Percentiles rank a stretch among this genome's conserved stretches.
Conservation (phyloP, 305 asterid genomes). For the Solanum chacoense region DNA sequence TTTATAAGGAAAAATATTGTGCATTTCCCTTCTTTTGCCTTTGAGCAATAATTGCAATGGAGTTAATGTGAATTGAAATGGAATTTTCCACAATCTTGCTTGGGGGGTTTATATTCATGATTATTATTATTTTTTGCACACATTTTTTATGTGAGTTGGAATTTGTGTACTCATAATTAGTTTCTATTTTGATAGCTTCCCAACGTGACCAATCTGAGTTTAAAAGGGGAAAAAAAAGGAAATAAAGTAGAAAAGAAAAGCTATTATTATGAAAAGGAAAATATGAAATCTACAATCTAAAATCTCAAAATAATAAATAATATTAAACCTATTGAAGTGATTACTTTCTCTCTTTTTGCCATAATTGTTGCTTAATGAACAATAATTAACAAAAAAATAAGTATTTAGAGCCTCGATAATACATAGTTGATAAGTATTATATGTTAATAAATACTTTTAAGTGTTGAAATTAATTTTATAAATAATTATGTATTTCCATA, state of each 20-base stretch:
- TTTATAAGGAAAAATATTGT: neutral
- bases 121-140: neutral
- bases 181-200: neutral
- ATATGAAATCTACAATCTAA: neutral
- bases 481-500: neutral
- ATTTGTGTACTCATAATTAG: neutral
- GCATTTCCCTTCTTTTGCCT: neutral
- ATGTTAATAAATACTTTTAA: neutral
- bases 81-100: neutral
- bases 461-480: neutral
- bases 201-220: neutral
- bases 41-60: neutral
- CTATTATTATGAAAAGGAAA: neutral
- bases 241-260: neutral
- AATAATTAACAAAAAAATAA: neutral
- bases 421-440: neutral
- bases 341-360: neutral
- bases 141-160: neutral
- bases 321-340: neutral
- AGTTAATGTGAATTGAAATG: neutral
- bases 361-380: neutral
- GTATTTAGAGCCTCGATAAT: neutral
- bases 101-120: neutral
- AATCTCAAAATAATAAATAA: neutral
- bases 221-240: neutral